Evolutionary conservation across 2,329 filamentous ascomycete species (phyloP), one percentile per base, ranked within the genome.

Genomic region (Cladosporium sp.): DNA sequence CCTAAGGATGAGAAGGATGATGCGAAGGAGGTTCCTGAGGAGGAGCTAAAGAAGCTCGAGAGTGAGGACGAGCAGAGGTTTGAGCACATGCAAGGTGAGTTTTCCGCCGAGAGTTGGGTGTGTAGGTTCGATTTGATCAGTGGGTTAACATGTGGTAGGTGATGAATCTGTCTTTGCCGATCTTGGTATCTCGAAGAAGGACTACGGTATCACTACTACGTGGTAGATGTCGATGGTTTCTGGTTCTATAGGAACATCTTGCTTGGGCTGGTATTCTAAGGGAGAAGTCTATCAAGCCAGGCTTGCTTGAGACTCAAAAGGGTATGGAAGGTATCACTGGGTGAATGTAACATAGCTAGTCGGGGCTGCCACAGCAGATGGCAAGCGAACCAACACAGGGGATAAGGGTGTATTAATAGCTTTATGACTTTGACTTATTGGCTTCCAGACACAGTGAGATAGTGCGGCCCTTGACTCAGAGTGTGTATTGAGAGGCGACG

Each of bases 11-110:
- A 89, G 71, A 80, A 85, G 68, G 75, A 82, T 6, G 81, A 81
- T 8, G 70, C 76, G 18, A 88, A 89, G 71, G 85, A 88, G 68
- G 85, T 88, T 2, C 88, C 90, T 0, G 79, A 83, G n/a, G 87
- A 91, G 68, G 89, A 92, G 70, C 76, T 96, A 54, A 87, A 93
- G 75, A 86, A 89, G 74, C 79, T 96, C 2, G 91, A 92, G 75
- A 84, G 89, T 14, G 91, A 94, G 74, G 91, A 95, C 70, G 83
- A 89, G 67, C 79, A 88, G 65, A 83, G 91, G 7, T 87, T 92
- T 75, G 81, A 84, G 73, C 78, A 86, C 70, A 77, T 89, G 14
- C 77, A 82, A 70, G 86, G 85, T 56, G 21, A 57, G 51, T 53
- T 28, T 25, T 16, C 18, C 2, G n/a, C n/a, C n/a, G n/a, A 7